Evolutionary conservation across 768 basidiomycete species (phyloP), one percentile per base, ranked within the genome.

Genomic region (Clitopilus hobsonii): DNA sequence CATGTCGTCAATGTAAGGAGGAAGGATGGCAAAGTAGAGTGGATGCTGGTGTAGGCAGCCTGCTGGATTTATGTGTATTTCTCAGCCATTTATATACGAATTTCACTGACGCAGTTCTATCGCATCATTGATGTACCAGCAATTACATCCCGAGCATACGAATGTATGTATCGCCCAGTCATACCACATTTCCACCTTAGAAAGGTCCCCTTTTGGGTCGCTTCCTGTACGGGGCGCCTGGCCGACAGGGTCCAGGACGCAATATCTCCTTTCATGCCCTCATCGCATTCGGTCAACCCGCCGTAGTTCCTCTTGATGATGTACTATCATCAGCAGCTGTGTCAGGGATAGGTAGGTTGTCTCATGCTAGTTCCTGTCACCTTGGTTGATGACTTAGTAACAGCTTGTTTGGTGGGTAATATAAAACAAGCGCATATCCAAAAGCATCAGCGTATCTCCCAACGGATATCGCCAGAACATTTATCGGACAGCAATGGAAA

Each of bases 1-100:
- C 77, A 79, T 77, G 58, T 54, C 48, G 24, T n/a, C n/a, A n/a
- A n/a, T n/a, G n/a, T n/a, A 54, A 20, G 29, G 27, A 30, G 41
- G 30, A n/a, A 54, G 56, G 57, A n/a, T n/a, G n/a, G n/a, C n/a
- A 54, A 20, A 52, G 38, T 16, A 25, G 24, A 22, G 47, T 26
- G 53, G 23, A 13, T 36, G 27, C 50, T 29, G 38, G 28, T 14
- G n/a, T 38, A 16, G 49, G 23, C 13, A 38, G 56, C 36, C 53
- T 60, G 62, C 30, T 14, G 28, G 32, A 36, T 36, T 49, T 22
- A 36, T 50, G 23, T 49, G 58, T 41, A 51, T 49, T 45, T 30
- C 28, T 36, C 50, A 29, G 28, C 50, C 50, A 30, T 29, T 36
- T 29, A 51, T 51, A 30, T 36, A 36, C 26, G 20, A 30, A 36